Evolutionary conservation across 2,329 filamentous ascomycete species (phyloP).

Genomic region (Botryosphaeria dothidea): DNA sequence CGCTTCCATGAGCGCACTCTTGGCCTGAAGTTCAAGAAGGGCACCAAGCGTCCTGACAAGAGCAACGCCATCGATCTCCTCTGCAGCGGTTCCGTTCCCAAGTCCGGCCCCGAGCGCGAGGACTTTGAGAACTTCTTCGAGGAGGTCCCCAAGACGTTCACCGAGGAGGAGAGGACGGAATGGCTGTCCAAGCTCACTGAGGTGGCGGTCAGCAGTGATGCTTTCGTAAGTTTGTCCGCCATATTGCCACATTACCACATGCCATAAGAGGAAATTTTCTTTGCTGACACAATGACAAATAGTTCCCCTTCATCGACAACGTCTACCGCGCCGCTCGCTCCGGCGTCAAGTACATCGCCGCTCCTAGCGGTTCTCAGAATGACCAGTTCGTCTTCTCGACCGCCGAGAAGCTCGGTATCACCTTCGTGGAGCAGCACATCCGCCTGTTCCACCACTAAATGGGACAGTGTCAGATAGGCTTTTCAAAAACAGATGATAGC

Average conservation of each 20-base stretch:
- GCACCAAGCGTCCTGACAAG: slow-evolving; percentile 94
- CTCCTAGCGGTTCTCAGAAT: slow-evolving; percentile 87
- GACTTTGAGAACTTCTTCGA: slow-evolving; percentile 90
- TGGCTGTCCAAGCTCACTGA: slow-evolving; percentile 82
- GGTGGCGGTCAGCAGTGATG: slow-evolving; percentile 89
- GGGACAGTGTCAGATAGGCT: too few relatives aligned
- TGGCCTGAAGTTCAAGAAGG: slow-evolving; percentile 93
- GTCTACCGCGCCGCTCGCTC: slow-evolving; percentile 88
- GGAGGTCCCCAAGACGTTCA: slow-evolving; percentile 80
- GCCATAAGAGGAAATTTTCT: too few relatives aligned
- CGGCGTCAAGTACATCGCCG: slow-evolving; percentile 93
- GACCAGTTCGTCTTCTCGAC: slow-evolving; percentile 81
- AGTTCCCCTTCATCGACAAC: slow-evolving; percentile 99
- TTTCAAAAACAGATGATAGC: background rate
- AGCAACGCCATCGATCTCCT: slow-evolving; percentile 97
- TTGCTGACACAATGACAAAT: slow-evolving; percentile 7
- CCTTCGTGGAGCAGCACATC: slow-evolving; percentile 92
- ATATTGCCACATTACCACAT: background rate
- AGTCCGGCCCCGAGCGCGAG: slow-evolving; percentile 78
- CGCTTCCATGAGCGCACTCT: slow-evolving; percentile 92
- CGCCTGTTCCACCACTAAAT: slow-evolving; percentile 90
- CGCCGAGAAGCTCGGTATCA: slow-evolving; percentile 87
- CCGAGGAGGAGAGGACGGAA: slow-evolving; percentile 76
- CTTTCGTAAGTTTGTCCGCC: slow-evolving; percentile 69
- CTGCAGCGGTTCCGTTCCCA: slow-evolving; percentile 85